Evolutionary conservation across 257 asterid genomes (phyloP).

Genomic region (Phtheirospermum japonicum): DNA sequence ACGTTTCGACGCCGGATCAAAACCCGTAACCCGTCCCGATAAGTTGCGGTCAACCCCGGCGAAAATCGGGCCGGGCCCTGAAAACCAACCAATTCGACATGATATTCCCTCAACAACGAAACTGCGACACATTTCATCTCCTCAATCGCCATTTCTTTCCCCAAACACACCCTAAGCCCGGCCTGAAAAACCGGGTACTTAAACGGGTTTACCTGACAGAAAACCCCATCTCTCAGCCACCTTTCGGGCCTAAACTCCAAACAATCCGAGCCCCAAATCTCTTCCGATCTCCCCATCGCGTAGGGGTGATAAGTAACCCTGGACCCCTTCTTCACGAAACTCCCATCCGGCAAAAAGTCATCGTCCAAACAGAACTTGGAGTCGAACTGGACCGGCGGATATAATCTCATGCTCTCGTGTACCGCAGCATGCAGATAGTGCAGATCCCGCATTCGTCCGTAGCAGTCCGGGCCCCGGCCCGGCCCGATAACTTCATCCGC

Average conservation of each 20-base stretch:
- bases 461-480: slow-evolving; percentile 13
- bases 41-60: slow-evolving; percentile 79
- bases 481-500: slow-evolving; percentile 33
- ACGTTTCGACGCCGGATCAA: too few species aligned
- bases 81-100: slow-evolving; percentile 34
- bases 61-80: slow-evolving; percentile 47
- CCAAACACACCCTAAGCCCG: slow-evolving; percentile 58
- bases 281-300: slow-evolving; percentile 61
- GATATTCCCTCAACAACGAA: slow-evolving; percentile 45
- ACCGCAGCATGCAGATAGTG: slow-evolving; percentile 45
- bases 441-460: slow-evolving; percentile 34
- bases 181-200: slow-evolving; percentile 55
- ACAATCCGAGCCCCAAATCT: slow-evolving; percentile 55
- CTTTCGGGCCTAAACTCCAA: slow-evolving; percentile 51
- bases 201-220: slow-evolving; percentile 34
- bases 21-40: slow-evolving; percentile 49
- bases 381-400: slow-evolving; percentile 53
- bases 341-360: slow-evolving; percentile 49
- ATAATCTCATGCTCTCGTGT: slow-evolving; percentile 53
- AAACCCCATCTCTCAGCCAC: slow-evolving; percentile 46
- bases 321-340: slow-evolving; percentile 36
- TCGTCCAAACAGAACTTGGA: slow-evolving; percentile 40
- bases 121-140: slow-evolving; percentile 60
- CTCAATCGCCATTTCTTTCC: slow-evolving; percentile 52
- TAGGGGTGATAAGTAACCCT: slow-evolving; percentile 56